Evolutionary conservation across 2,329 filamentous ascomycete species (phyloP), one percentile per base, ranked within the genome.

Genomic region (Delphinella strobiligena): DNA sequence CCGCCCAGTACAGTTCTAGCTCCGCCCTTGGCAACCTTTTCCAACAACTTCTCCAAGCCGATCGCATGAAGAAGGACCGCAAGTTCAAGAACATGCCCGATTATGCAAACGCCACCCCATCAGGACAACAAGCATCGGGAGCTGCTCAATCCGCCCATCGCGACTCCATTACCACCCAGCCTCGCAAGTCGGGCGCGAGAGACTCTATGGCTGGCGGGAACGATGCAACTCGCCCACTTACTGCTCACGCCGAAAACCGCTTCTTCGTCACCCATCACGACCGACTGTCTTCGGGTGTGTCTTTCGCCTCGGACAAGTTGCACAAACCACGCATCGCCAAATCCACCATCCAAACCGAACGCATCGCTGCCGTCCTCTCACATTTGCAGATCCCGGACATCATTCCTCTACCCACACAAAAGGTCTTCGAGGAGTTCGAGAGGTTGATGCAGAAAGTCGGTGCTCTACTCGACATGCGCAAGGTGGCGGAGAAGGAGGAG

Each of bases 61-160:
- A 95, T 60, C 88, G 91, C 59, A 79, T 78, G 45, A 93, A 93
- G 69, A 95, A 95, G 62, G 80, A 85, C 43, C 86, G 61, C 19
- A 54, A 66, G 34, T 58, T 69, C 29, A 50, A 54, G 30, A 49
- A 55, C 3, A 52, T 43, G 9, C 36, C 19, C 29, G 31, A 27
- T 12, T n/a, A 32, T 5, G 38, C 43, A 45, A 51, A 37, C 36
- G 16, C 36, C 48, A 50, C 38, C 39, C 50, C n/a, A 30, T 45
- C n/a, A 47, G 42, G 44, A 51, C 38, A 46, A 49, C 40, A 37
- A 16, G 38, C 7, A 41, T 49, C 45, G 18, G 47, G 41, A 31
- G 47, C 48, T 8, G 46, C 49, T 19, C 45, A 47, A 7, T 51
- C 51, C 27, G 49, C 49, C 17, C 49, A 53, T 40, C 61, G 64